These are phyloP conservation scores for Pseudocercospora crystallina DNA, from an alignment of 2,329 filamentous ascomycete genomes.

Conservation along the genomic window DNA sequence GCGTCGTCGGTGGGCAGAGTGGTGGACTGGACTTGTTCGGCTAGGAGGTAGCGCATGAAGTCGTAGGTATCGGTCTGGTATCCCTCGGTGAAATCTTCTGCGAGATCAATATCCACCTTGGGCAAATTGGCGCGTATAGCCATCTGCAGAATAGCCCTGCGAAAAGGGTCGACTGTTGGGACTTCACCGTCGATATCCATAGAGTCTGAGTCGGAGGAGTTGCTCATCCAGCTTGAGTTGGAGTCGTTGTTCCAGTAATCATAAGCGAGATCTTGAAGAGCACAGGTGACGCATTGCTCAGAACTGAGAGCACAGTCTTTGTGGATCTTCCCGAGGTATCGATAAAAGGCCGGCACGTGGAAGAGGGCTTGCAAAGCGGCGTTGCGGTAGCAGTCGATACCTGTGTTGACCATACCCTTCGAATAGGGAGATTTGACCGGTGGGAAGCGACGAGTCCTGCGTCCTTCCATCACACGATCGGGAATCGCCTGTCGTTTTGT, in stretches of 20 bases:
- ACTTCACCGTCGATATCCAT: not conserved
- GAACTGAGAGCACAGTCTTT: not conserved
- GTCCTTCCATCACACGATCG: not conserved
- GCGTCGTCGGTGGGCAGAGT: not conserved
- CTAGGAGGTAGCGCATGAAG: constrained; percentile 10
- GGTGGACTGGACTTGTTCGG: not conserved
- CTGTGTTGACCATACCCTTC: constrained; percentile 16
- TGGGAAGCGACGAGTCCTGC: constrained; percentile 6
- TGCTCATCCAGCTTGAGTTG: not conserved
- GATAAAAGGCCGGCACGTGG: constrained; percentile 13
- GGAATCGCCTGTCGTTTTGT: constrained; percentile 3
- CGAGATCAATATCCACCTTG: not conserved
- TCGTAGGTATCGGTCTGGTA: constrained; percentile 7
- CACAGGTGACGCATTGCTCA: not conserved
- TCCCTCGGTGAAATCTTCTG: not conserved
- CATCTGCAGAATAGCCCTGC: no score
- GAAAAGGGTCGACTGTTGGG: not conserved
- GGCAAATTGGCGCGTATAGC: no score
- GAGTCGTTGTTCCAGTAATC: constrained; percentile 1
- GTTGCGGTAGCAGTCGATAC: constrained; percentile 14
- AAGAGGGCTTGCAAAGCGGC: constrained; percentile 13
- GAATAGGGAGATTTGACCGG: not conserved
- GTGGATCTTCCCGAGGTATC: constrained; percentile 5
- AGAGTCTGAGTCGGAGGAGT: not conserved
- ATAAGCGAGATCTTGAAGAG: not conserved